Evolutionary conservation across 306 rosid species (phyloP).

Genomic region (Potentilla sterilis): DNA sequence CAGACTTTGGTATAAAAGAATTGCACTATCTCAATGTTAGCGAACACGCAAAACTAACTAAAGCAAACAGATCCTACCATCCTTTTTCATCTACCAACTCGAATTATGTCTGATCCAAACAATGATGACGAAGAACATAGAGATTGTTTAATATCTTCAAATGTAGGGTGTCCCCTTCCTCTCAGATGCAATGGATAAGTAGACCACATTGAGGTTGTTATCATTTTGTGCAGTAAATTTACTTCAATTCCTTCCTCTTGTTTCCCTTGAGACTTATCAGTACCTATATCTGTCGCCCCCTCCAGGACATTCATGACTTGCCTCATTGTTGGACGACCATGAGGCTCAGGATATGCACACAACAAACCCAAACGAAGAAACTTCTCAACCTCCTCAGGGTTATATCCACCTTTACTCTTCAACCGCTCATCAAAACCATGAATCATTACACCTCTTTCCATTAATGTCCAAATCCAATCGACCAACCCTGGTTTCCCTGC

Average conservation of each 20-base stretch:
- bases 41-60: background rate
- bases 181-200: background rate
- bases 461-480: conserved; percentile 45
- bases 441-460: conserved; percentile 34
- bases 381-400: conserved; percentile 45
- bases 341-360: conserved; percentile 52
- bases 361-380: conserved; percentile 54
- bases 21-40: background rate
- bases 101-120: background rate
- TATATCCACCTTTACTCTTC: conserved; percentile 30
- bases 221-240: background rate
- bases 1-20: background rate
- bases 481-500: conserved; percentile 47
- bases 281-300: conserved; percentile 5
- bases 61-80: background rate
- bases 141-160: background rate
- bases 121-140: background rate
- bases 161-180: background rate
- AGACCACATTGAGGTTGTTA: background rate
- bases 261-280: conserved; percentile 9
- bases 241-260: conserved; percentile 16
- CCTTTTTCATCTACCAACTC: background rate
- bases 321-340: conserved; percentile 54
- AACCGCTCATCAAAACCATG: conserved; percentile 48
- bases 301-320: conserved; percentile 55